Conservation (phyloP, 495 filamentous ascomycete species). For the Aspergillus mulundensis region DNA sequence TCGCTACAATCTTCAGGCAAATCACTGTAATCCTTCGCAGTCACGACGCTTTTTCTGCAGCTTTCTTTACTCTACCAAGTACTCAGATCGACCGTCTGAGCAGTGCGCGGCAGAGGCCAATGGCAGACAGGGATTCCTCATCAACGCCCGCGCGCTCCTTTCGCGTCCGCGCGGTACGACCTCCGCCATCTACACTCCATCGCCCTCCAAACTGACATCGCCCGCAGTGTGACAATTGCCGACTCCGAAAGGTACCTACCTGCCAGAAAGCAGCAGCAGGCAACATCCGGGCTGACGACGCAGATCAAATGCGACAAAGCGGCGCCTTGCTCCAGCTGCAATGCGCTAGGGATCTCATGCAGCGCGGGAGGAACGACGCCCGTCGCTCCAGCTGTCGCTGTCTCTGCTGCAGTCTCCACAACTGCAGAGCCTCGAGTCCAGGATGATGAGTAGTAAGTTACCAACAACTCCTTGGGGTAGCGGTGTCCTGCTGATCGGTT, state of each 20-base stretch:
- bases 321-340: slow-evolving; percentile 23
- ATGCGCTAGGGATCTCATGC: slow-evolving; percentile 19
- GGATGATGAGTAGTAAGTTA: slow-evolving; percentile 16
- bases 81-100: too few relatives aligned
- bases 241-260: slow-evolving; percentile 23
- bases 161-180: slow-evolving; percentile 20
- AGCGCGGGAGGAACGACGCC: slow-evolving; percentile 8
- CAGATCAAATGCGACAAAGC: slow-evolving; percentile 27
- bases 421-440: background rate
- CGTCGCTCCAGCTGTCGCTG: background rate
- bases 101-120: too few relatives aligned
- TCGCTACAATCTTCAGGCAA: too few relatives aligned
- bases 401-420: background rate
- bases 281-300: background rate
- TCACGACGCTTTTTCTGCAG: too few relatives aligned
- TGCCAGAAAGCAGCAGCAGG: background rate
- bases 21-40: too few relatives aligned
- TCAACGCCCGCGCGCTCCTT: slow-evolving; percentile 11
- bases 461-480: background rate
- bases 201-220: background rate
- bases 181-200: background rate
- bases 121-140: slow-evolving; percentile 12
- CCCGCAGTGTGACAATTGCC: slow-evolving; percentile 26
- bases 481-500: background rate
- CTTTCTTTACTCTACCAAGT: too few relatives aligned